Evolutionary conservation across 345 rosid genomes (phyloP).

Genomic region (Eucalyptus grandis): DNA sequence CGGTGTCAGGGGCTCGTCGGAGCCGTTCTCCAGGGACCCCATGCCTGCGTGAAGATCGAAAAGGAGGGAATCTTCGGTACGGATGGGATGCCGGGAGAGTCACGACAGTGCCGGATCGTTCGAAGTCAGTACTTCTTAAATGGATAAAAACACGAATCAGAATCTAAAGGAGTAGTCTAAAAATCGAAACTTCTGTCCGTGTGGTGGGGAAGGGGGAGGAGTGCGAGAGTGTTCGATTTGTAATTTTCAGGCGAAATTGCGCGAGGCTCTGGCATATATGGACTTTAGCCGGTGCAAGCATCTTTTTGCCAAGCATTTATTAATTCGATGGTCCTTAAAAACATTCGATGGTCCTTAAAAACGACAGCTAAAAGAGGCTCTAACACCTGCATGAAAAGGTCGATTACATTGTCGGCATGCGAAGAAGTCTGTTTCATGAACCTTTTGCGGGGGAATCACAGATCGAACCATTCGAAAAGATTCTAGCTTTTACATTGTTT

Average conservation of each 20-base stretch:
- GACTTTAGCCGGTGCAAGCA: neutral
- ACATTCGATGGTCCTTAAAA: neutral
- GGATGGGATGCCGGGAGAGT: too few relatives aligned
- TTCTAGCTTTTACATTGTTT: neutral
- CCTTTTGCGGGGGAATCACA: too few relatives aligned
- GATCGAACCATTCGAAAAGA: too few relatives aligned
- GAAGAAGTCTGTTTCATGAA: neutral
- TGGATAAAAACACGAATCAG: too few relatives aligned
- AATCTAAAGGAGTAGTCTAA: neutral
- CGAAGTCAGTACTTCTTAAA: too few relatives aligned
- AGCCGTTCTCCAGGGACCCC: too few relatives aligned
- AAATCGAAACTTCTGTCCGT: neutral
- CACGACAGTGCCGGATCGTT: too few relatives aligned
- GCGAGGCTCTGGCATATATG: neutral
- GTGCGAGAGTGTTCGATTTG: too few relatives aligned
- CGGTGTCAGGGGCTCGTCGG: too few relatives aligned
- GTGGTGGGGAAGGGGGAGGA: too few relatives aligned
- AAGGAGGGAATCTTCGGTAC: too few relatives aligned
- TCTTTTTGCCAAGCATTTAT: neutral
- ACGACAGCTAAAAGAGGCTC: neutral
- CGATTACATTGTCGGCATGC: neutral
- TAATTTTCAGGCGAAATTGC: neutral
- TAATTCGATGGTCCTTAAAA: neutral
- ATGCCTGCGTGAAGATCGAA: too few relatives aligned
- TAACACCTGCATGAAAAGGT: neutral